Base-by-base conservation (phyloP, 1,284 basidiomycete species). In the Moniliophthora roreri region DNA sequence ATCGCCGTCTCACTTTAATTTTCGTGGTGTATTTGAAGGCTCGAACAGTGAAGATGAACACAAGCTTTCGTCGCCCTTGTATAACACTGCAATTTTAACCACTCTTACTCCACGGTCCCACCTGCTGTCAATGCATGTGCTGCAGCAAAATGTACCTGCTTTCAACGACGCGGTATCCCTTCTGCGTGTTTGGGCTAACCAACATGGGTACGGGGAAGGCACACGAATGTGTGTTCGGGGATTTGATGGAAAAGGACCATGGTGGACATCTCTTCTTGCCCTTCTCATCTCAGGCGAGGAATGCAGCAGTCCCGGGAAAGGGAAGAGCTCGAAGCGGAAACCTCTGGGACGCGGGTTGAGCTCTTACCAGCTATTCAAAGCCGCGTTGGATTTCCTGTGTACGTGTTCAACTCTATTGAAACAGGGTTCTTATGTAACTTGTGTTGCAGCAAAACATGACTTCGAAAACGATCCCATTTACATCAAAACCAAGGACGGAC, bases 151-250 rank as follows among this genome's bases (percentile, higher is more conserved):
- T 11, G 77, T 82, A 4, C 78, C 87, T 0, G 80, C 85, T 0
- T 93, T 92, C 64, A 69, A 73, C 1, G 90, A 95, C 55, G 93
- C 92, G 6, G 72, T 93, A 16, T 77, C 88, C 1, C 75, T 98
- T 9, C 81, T 98, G 51, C 82, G 93, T 18, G 82, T 96, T 16
- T 98, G 95, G 96, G 91, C 92, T 1, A 87, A 88, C 51, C 91
- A 95, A 65, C 81, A 95, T 18, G 93, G 93, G 0, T 92, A 92
- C 59, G 78, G 82, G 1, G 74, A 74, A 48, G 80, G 83, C 4
- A 61, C 69, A 36, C 66, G 71, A 38, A 65, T 81, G 53, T 87
- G 85, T 58, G 75, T 90, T 1, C 75, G 78, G 36, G 91, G 89
- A 0, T 87, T 87, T 59, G 87, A 83, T 62, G 81, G 75, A 46